Conservation (phyloP, 805 yeast genomes). For the Candida pseudofarinosa region DNA sequence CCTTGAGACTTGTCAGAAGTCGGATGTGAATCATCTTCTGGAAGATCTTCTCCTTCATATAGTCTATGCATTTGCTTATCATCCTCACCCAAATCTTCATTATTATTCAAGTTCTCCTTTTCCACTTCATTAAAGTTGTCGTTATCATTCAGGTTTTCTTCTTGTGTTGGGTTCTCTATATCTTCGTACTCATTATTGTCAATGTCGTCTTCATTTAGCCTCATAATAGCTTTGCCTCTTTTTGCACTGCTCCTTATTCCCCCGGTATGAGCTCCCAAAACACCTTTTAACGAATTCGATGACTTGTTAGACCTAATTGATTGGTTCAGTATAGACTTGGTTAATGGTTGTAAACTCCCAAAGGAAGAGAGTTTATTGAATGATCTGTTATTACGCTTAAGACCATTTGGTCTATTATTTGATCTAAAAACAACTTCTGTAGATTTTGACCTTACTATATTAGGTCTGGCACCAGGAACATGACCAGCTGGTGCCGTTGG, state of each 20-base stretch:
- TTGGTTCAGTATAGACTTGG: constrained; percentile 29
- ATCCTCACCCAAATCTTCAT: neutral
- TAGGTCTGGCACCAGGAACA: constrained; percentile 18
- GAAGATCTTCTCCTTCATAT: neutral
- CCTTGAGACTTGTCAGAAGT: neutral
- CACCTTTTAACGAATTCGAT: constrained; percentile 29
- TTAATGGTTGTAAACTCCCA: constrained; percentile 32
- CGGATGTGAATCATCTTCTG: neutral
- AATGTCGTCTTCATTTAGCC: constrained; percentile 31
- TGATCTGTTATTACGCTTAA: constrained; percentile 34
- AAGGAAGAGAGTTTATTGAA: constrained; percentile 27
- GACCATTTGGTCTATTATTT: constrained; percentile 12
- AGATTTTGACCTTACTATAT: constrained; percentile 36
- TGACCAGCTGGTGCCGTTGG: constrained; percentile 5
- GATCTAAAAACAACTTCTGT: constrained; percentile 34
- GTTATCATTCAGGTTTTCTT: constrained; percentile 13
- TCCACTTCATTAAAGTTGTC: neutral
- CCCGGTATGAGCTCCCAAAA: constrained; percentile 11
- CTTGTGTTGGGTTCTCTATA: constrained; percentile 10
- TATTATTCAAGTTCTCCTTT: neutral
- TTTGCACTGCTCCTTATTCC: constrained; percentile 36
- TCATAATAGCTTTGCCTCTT: constrained; percentile 37
- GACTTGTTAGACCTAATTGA: constrained; percentile 30
- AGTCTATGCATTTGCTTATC: neutral
- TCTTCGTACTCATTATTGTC: constrained; percentile 38